These are phyloP conservation scores for Aspergillus sp. DNA, from an alignment of 2,329 filamentous ascomycete species.

Conservation along the genomic window DNA sequence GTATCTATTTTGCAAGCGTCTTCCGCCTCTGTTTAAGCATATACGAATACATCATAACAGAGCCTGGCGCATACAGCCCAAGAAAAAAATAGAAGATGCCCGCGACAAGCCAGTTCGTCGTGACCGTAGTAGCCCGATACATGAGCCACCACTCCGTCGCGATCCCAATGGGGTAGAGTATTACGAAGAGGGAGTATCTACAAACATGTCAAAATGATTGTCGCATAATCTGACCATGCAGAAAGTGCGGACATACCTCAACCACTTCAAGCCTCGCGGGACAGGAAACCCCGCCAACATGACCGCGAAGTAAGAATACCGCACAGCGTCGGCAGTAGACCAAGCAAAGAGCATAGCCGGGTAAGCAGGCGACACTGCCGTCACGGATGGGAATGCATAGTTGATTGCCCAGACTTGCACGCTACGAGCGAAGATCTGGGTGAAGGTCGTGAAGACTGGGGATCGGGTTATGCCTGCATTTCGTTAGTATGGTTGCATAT, in stretches of 20 bases:
- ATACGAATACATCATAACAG: conserved; percentile 33
- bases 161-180: conserved; percentile 30
- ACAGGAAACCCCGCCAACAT: conserved; percentile 18
- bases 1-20: conserved; percentile 13
- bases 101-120: conserved; percentile 9
- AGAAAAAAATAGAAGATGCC: conserved; percentile 28
- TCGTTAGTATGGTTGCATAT: conserved; percentile 2
- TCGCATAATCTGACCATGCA: neutral
- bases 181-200: conserved; percentile 31
- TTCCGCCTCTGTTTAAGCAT: conserved; percentile 31
- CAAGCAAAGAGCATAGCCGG: conserved; percentile 28
- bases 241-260: conserved; percentile 17
- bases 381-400: conserved; percentile 22
- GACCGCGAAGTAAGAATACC: conserved; percentile 27
- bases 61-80: conserved; percentile 28
- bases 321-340: conserved; percentile 27
- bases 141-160: conserved; percentile 32
- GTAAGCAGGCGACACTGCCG: conserved; percentile 21
- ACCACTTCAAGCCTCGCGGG: conserved; percentile 21
- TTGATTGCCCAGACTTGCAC: conserved; percentile 34
- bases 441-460: conserved; percentile 31
- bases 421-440: conserved; percentile 30
- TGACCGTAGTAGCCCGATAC: conserved; percentile 21
- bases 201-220: neutral
- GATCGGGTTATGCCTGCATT: conserved; percentile 26